These are phyloP conservation scores for Hypsizygus ulmarius DNA, from an alignment of 1,284 basidiomycete species.

Conservation along the genomic window DNA sequence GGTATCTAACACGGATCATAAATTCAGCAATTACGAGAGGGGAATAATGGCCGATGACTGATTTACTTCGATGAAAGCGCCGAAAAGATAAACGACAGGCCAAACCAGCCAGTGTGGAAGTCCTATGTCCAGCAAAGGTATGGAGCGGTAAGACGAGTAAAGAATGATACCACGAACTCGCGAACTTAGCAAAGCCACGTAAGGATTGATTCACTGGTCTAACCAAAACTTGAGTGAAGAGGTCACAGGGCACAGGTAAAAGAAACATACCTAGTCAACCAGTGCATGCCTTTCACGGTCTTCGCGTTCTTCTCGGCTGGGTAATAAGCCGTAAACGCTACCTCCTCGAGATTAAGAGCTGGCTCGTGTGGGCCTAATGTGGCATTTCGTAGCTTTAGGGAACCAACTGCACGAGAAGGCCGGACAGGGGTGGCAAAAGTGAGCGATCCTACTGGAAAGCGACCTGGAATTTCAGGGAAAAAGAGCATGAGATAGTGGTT, in stretches of 20 bases:
- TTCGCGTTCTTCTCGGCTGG: slow-evolving; percentile 39
- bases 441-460: slow-evolving; percentile 52
- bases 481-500: slow-evolving; percentile 35
- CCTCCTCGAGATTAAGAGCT: slow-evolving; percentile 51
- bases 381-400: slow-evolving; percentile 32
- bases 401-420: slow-evolving; percentile 39
- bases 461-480: slow-evolving; percentile 41
- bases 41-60: background rate
- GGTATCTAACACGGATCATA: slow-evolving; percentile 44
- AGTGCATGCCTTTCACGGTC: slow-evolving; percentile 41
- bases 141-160: background rate
- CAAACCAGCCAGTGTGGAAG: slow-evolving; percentile 45
- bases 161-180: slow-evolving; percentile 26
- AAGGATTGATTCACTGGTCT: slow-evolving; percentile 45
- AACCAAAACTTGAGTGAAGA: background rate
- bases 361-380: slow-evolving; percentile 23
- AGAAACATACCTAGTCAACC: slow-evolving; percentile 48
- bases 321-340: slow-evolving; percentile 60
- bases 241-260: background rate
- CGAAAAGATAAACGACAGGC: slow-evolving; percentile 51
- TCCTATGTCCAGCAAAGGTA: slow-evolving; percentile 17
- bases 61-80: slow-evolving; percentile 41
- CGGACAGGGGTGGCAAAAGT: slow-evolving; percentile 47
- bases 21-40: background rate
- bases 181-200: slow-evolving; percentile 43